Conservation (phyloP, 2,329 filamentous ascomycete genomes). For the Bipolaris bicolor region DNA sequence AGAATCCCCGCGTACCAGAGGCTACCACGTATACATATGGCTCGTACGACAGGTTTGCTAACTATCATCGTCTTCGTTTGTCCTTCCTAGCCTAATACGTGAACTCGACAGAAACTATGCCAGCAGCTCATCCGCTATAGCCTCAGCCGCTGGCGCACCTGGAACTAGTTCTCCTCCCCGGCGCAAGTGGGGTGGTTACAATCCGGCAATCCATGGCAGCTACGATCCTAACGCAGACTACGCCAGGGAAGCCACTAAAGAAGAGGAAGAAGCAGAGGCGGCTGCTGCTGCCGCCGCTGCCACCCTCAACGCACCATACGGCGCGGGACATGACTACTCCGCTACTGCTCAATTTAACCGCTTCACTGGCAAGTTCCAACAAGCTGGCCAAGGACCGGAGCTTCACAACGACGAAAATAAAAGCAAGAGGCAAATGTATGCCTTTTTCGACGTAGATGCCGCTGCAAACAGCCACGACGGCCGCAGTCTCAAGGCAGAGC, state of each 20-base stretch:
- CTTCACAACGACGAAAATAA: constrained; percentile 88
- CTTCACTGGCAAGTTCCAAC: constrained; percentile 85
- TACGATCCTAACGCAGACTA: constrained; percentile 98
- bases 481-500: constrained; percentile 87
- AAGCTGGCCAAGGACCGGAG: constrained; percentile 69
- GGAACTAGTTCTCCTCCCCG: constrained; percentile 42
- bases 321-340: constrained; percentile 60
- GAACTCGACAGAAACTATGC: constrained; percentile 29
- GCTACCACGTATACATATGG: constrained; percentile 35
- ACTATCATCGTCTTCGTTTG: constrained; percentile 36
- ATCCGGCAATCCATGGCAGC: constrained; percentile 92
- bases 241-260: constrained; percentile 60
- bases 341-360: constrained; percentile 84
- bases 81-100: constrained; percentile 42
- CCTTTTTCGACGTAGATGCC: constrained; percentile 94
- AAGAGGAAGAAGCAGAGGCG: constrained; percentile 44
- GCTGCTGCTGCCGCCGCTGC: constrained; percentile 31
- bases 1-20: constrained; percentile 77
- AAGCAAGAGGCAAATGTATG: constrained; percentile 84
- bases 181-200: constrained; percentile 75
- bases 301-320: constrained; percentile 32
- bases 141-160: constrained; percentile 40
- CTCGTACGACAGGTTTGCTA: constrained; percentile 48
- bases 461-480: constrained; percentile 91
- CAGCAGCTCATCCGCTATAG: constrained; percentile 35